These are phyloP conservation scores for Dalbergia oliveri DNA, from an alignment of 306 rosid species.

Conservation along the genomic window DNA sequence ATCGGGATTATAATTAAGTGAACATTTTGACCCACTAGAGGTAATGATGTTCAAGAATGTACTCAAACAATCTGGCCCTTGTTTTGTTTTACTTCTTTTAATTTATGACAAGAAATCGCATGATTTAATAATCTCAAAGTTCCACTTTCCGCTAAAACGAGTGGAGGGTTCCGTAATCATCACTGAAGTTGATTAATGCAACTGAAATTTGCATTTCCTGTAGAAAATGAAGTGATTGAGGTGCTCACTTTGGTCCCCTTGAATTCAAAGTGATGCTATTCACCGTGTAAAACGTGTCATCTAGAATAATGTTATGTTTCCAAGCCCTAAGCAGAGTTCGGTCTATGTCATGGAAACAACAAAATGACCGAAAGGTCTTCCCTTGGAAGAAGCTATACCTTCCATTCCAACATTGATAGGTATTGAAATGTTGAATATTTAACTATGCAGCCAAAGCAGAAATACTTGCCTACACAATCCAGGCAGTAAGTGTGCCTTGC, in stretches of 20 bases:
- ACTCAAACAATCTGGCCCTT: not conserved
- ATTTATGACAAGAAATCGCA: not conserved
- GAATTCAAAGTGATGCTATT: constrained; percentile 33
- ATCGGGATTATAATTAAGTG: not conserved
- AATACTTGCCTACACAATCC: not conserved
- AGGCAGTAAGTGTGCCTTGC: not conserved
- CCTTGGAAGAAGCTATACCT: not conserved
- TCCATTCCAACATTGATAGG: constrained; percentile 34
- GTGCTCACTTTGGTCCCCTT: constrained; percentile 26
- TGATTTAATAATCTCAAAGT: constrained; percentile 20
- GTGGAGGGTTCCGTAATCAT: constrained; percentile 6
- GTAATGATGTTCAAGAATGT: not conserved
- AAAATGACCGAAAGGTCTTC: constrained; percentile 20
- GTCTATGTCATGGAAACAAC: constrained; percentile 38
- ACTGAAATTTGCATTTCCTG: constrained; percentile 30
- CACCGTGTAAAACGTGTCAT: constrained; percentile 17
- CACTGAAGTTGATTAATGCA: constrained; percentile 4
- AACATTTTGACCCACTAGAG: not conserved
- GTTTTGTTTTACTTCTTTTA: not conserved
- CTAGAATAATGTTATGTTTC: constrained; percentile 35
- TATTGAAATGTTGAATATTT: constrained; percentile 4
- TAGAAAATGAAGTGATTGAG: constrained; percentile 37
- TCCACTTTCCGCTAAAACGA: constrained; percentile 33
- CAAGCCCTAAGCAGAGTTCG: constrained; percentile 23
- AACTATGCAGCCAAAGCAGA: constrained; percentile 2